phyloP scores from a whole-genome alignment of 75 land plant species.

The Cryptomeria japonica region DNA sequence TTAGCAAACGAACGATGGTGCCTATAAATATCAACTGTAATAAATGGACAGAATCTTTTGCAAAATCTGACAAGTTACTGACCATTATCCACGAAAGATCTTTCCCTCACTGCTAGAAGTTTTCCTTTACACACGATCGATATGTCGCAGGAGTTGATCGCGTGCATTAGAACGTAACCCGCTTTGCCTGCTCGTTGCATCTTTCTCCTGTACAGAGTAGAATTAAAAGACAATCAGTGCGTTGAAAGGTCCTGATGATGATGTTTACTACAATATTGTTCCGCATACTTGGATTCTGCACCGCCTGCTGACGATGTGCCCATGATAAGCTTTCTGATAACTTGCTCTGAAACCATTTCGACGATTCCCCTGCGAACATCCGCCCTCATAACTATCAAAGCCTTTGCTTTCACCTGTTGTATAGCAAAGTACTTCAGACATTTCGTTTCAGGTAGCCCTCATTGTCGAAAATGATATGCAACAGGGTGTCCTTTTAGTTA shows the following conservation, averaged over 20 bases:
- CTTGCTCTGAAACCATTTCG: no score
- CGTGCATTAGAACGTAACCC: not conserved
- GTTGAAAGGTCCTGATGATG: no score
- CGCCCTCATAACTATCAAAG: not conserved
- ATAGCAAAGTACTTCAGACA: constrained; percentile 14
- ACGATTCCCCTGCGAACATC: not conserved
- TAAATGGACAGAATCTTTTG: no score
- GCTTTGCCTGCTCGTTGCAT: no score
- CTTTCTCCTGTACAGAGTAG: no score
- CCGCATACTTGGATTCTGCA: no score
- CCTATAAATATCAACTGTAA: no score
- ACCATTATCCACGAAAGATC: not conserved
- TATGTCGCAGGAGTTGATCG: not conserved
- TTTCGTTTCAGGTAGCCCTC: constrained; percentile 13
- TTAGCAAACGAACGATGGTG: not conserved
- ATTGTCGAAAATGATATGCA: constrained; percentile 3
- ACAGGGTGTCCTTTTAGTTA: no score
- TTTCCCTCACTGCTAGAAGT: not conserved
- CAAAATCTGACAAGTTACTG: not conserved
- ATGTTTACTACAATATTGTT: no score
- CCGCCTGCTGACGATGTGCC: no score
- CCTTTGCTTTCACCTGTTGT: not conserved
- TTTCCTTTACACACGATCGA: not conserved
- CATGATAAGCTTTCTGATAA: no score
- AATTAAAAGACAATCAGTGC: no score